A percentile compares a stretch with the other conserved stretches of the same genome.
These are phyloP conservation scores for Fusarium tjaetaba DNA, from an alignment of 2,329 filamentous ascomycete species.

Conservation along the genomic window DNA sequence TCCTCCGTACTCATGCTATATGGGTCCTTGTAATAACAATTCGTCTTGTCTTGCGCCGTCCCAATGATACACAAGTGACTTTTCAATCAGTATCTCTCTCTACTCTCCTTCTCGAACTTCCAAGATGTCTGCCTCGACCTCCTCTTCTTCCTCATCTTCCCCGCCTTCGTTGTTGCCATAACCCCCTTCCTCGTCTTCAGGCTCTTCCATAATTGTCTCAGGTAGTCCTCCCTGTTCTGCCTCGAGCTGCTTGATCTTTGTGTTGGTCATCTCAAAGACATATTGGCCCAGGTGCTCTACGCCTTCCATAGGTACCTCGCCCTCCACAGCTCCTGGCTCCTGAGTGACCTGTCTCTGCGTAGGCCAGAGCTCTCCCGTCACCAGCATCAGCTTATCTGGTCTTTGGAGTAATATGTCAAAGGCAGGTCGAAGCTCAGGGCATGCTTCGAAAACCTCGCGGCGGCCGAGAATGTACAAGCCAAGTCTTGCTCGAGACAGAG, in stretches of 20 bases:
- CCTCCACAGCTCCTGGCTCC: conserved; percentile 56
- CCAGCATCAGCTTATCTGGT: conserved; percentile 83
- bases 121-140: conserved; percentile 49
- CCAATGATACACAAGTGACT: conserved; percentile 1
- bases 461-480: conserved; percentile 94
- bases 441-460: conserved; percentile 86
- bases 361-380: conserved; percentile 88
- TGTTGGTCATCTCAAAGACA: conserved; percentile 93
- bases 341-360: conserved; percentile 63
- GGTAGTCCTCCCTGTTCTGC: conserved; percentile 47
- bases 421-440: conserved; percentile 86
- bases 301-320: conserved; percentile 80
- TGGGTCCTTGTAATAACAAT: neutral
- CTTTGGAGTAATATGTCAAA: conserved; percentile 81
- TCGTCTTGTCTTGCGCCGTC: conserved; percentile 12
- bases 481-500: conserved; percentile 88
- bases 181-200: conserved; percentile 45
- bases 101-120: conserved; percentile 50
- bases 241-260: conserved; percentile 61
- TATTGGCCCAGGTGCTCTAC: conserved; percentile 97
- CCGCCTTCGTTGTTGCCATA: conserved; percentile 46
- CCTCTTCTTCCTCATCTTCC: conserved; percentile 43
- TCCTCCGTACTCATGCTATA: neutral
- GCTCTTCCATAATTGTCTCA: conserved; percentile 41
- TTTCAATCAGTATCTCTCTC: conserved; percentile 6